Evolutionary conservation across 2,329 filamentous ascomycete genomes (phyloP).

Genomic region (Sclerotinia sclerotiorum): DNA sequence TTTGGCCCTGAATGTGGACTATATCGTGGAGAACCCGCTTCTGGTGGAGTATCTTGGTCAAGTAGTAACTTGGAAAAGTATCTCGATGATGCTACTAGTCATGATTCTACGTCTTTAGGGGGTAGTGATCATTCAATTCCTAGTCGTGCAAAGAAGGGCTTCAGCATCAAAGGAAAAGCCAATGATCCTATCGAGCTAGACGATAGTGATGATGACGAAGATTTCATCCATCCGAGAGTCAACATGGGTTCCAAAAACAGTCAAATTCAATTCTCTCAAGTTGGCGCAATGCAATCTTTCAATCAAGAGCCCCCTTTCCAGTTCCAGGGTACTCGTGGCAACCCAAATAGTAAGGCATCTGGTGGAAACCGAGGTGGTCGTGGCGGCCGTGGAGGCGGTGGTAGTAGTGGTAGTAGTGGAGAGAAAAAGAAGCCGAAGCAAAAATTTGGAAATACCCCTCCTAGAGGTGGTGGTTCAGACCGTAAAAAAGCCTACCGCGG

Average conservation of each 20-base stretch:
- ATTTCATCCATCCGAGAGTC: slow-evolving; percentile 38
- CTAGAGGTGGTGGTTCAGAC: slow-evolving; percentile 6
- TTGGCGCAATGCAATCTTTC: slow-evolving; percentile 7
- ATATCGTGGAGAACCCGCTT: slow-evolving; percentile 26
- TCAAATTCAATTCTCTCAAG: slow-evolving; percentile 20
- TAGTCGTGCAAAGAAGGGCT: slow-evolving; percentile 27
- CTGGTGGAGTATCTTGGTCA: slow-evolving; percentile 53
- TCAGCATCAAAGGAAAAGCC: slow-evolving; percentile 39
- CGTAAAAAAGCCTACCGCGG: slow-evolving; percentile 8
- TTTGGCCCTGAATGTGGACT: slow-evolving; percentile 56
- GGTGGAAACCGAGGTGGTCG: background rate
- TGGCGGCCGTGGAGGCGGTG: background rate
- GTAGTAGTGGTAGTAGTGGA: slow-evolving; percentile 4
- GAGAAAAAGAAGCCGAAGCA: slow-evolving; percentile 4
- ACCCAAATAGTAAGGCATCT: background rate
- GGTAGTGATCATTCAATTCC: slow-evolving; percentile 36
- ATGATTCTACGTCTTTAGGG: slow-evolving; percentile 33
- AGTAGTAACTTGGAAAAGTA: slow-evolving; percentile 50
- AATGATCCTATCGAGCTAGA: slow-evolving; percentile 37
- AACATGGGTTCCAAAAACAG: slow-evolving; percentile 5
- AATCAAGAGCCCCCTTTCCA: slow-evolving; percentile 5
- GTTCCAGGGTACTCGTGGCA: slow-evolving; percentile 9
- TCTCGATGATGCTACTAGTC: slow-evolving; percentile 47
- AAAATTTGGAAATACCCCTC: background rate
- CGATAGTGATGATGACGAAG: slow-evolving; percentile 34